Conservation (phyloP, 164 flowering plant genomes). For the Malania oleifera region DNA sequence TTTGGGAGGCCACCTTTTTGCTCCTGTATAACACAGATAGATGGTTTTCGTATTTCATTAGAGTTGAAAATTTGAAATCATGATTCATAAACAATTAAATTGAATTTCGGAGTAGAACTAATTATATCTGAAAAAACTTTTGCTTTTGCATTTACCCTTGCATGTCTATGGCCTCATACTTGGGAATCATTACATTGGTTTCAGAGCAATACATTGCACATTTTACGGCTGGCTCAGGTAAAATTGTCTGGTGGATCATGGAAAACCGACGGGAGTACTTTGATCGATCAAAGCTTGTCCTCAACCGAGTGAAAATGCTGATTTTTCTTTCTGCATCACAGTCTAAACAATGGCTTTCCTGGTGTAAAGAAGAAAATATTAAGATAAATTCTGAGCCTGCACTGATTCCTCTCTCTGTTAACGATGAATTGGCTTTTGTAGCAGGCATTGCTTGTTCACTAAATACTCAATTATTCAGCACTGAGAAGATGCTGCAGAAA, state of each 20-base stretch:
- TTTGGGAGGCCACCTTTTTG: too few species aligned
- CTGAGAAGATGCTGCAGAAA: slow-evolving; percentile 74
- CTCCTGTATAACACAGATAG: too few species aligned
- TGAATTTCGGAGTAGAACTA: too few species aligned
- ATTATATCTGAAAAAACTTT: neutral
- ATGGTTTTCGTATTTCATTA: too few species aligned
- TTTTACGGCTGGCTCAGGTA: slow-evolving; percentile 68
- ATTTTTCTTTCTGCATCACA: slow-evolving; percentile 78
- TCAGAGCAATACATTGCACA: slow-evolving; percentile 76
- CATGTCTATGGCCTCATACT: neutral
- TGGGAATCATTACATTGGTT: slow-evolving; percentile 16
- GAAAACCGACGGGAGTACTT: slow-evolving; percentile 91
- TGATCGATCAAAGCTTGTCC: slow-evolving; percentile 68
- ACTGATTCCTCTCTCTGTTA: slow-evolving; percentile 78
- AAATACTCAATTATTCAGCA: slow-evolving; percentile 64
- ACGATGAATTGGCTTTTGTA: slow-evolving; percentile 93
- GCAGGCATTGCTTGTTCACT: slow-evolving; percentile 81
- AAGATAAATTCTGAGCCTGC: slow-evolving; percentile 53
- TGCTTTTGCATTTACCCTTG: neutral
- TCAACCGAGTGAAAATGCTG: slow-evolving; percentile 71
- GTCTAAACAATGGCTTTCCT: slow-evolving; percentile 81
- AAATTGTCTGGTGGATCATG: slow-evolving; percentile 99
- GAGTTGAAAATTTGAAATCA: too few species aligned
- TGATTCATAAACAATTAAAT: too few species aligned
- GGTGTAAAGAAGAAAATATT: slow-evolving; percentile 91